Evolutionary conservation across 1,139 yeast genomes (phyloP).

Genomic region (Saccharomyces hybrid): DNA sequence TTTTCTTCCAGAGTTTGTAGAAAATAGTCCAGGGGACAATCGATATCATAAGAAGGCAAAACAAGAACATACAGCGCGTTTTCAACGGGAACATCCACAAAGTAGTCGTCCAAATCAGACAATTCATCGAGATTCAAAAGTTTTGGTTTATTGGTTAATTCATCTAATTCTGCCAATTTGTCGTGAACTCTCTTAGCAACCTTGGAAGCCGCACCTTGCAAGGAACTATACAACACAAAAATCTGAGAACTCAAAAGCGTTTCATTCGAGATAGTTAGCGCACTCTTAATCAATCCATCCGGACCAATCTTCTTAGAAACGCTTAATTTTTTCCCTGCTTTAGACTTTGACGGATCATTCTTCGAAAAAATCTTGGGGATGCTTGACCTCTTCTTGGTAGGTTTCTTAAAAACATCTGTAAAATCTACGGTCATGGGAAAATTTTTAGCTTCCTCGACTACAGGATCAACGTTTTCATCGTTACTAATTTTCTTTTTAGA

Average conservation of each 20-base stretch:
- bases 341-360: constrained; percentile 20
- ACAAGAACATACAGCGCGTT: constrained; percentile 62
- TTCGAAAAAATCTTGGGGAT: constrained; percentile 22
- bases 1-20: constrained; percentile 76
- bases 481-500: constrained; percentile 6
- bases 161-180: constrained; percentile 31
- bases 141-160: constrained; percentile 41
- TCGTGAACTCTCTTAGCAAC: constrained; percentile 46
- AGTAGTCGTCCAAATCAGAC: constrained; percentile 78
- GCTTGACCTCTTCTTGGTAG: constrained; percentile 13
- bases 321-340: constrained; percentile 5
- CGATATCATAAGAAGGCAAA: constrained; percentile 87
- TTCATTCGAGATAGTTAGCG: constrained; percentile 31
- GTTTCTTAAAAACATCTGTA: constrained; percentile 31
- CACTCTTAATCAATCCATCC: constrained; percentile 22
- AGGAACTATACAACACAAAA: constrained; percentile 70
- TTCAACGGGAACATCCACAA: constrained; percentile 52
- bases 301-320: constrained; percentile 5
- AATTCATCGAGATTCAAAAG: constrained; percentile 70
- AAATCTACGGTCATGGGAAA: constrained; percentile 37
- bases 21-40: constrained; percentile 85
- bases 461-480: constrained; percentile 3
- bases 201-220: constrained; percentile 75
- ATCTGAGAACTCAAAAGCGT: constrained; percentile 34
- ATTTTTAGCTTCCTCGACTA: constrained; percentile 6